Evolutionary conservation across 2,329 filamentous ascomycete species (phyloP).

Genomic region (Aspergillus hortae): DNA sequence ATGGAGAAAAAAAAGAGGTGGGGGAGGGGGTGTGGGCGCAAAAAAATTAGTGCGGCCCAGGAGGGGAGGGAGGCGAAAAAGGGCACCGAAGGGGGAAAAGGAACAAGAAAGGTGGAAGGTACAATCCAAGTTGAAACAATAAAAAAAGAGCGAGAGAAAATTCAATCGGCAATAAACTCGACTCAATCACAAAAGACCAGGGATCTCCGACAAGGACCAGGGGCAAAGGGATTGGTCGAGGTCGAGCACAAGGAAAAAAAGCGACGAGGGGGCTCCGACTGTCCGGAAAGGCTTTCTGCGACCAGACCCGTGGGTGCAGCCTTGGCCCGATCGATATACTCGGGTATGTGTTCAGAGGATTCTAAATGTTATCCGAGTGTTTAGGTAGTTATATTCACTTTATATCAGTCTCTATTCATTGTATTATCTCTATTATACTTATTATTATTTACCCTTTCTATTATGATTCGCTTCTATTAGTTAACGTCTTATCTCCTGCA

Average conservation of each 20-base stretch:
- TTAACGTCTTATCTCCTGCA: too few relatives aligned
- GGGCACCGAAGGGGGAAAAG: neutral
- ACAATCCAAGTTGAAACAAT: neutral
- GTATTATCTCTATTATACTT: too few relatives aligned
- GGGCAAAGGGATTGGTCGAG: conserved; percentile 2
- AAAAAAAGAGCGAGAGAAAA: neutral
- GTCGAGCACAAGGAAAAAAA: conserved; percentile 4
- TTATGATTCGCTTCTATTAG: too few relatives aligned
- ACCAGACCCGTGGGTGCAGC: neutral
- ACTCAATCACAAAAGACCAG: neutral
- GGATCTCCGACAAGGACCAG: neutral
- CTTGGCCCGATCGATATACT: conserved; percentile 4
- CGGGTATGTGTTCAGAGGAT: too few relatives aligned
- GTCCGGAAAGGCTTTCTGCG: conserved; percentile 3
- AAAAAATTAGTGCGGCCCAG: neutral
- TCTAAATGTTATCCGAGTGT: too few relatives aligned
- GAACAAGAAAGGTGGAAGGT: neutral
- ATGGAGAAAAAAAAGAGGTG: neutral
- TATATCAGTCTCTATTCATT: too few relatives aligned
- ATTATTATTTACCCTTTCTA: too few relatives aligned
- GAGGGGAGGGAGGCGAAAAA: neutral
- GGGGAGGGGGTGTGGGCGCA: neutral
- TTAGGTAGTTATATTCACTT: too few relatives aligned
- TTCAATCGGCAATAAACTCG: neutral
- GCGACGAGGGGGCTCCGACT: conserved; percentile 5